A percentile compares a stretch with the other conserved stretches of the same genome.
Conservation (phyloP, 768 basidiomycete species). For the Pulveroboletus ravenelii region DNA sequence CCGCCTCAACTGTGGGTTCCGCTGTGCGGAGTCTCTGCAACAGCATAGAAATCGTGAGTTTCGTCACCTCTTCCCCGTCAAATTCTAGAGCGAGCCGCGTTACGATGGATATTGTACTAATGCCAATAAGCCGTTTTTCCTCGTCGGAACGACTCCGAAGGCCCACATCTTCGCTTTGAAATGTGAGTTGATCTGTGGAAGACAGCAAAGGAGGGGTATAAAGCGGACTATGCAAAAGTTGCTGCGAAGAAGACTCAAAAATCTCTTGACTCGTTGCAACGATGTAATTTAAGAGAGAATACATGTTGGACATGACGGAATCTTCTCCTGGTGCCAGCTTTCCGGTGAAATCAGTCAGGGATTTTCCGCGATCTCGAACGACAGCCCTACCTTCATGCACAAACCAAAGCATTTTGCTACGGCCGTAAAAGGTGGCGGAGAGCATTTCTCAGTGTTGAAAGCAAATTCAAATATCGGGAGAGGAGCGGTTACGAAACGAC, state of each 20-base stretch:
- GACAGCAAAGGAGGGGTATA: constrained; percentile 28
- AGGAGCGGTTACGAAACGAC: constrained; percentile 85
- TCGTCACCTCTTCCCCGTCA: constrained; percentile 79
- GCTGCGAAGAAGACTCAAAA: constrained; percentile 46
- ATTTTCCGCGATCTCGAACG: neutral
- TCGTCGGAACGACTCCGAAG: constrained; percentile 73
- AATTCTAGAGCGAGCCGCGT: constrained; percentile 87
- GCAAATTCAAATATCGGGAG: constrained; percentile 85
- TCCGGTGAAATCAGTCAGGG: constrained; percentile 4
- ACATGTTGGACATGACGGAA: constrained; percentile 91
- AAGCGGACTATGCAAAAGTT: constrained; percentile 39
- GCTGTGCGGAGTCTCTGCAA: constrained; percentile 80
- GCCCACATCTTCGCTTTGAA: constrained; percentile 59
- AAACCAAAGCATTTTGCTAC: constrained; percentile 88
- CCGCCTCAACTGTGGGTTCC: constrained; percentile 85
- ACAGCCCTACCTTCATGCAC: constrained; percentile 65
- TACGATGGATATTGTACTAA: constrained; percentile 89
- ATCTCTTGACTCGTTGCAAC: constrained; percentile 78
- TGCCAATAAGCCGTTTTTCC: constrained; percentile 77
- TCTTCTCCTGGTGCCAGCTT: constrained; percentile 85
- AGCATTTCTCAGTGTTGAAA: constrained; percentile 66
- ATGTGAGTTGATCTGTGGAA: constrained; percentile 44
- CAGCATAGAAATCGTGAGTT: constrained; percentile 88
- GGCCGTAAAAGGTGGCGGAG: constrained; percentile 74
- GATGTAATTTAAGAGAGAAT: constrained; percentile 91